Evolutionary conservation across 2,329 filamentous ascomycete genomes (phyloP).

Genomic region (Curvularia sp.): DNA sequence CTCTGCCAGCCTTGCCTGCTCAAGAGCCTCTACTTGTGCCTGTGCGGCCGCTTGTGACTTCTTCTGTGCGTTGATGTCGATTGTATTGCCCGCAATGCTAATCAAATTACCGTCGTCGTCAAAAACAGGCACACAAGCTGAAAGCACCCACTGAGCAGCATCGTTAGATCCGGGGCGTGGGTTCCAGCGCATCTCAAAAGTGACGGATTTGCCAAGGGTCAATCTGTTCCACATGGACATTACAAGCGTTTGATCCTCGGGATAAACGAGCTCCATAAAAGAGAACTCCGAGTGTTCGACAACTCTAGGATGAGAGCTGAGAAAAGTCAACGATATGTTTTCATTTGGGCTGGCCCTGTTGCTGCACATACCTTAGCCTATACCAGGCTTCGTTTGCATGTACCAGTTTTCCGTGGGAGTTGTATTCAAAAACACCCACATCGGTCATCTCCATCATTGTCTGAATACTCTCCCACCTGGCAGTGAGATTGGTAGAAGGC

Average conservation of each 20-base stretch:
- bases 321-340: not conserved
- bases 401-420: conserved; percentile 32
- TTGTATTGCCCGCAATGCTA: conserved; percentile 42
- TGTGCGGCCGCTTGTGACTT: conserved; percentile 33
- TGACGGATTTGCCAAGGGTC: conserved; percentile 34
- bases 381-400: conserved; percentile 46
- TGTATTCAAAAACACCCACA: conserved; percentile 46
- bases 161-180: conserved; percentile 22
- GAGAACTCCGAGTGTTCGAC: conserved; percentile 33
- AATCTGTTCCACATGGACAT: conserved; percentile 44
- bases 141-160: conserved; percentile 38
- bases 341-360: not conserved
- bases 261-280: conserved; percentile 44
- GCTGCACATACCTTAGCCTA: conserved; percentile 25
- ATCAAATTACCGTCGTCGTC: conserved; percentile 37
- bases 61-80: conserved; percentile 46
- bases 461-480: conserved; percentile 38
- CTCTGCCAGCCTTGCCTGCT: conserved; percentile 36
- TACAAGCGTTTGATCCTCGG: conserved; percentile 35
- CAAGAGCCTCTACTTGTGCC: conserved; percentile 35
- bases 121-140: conserved; percentile 41
- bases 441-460: conserved; percentile 49
- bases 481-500: conserved; percentile 26
- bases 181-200: conserved; percentile 49
- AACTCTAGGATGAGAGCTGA: conserved; percentile 33